phyloP scores from a whole-genome alignment of 2,329 filamentous ascomycete species.

The Nothomitra cinnamomea region DNA sequence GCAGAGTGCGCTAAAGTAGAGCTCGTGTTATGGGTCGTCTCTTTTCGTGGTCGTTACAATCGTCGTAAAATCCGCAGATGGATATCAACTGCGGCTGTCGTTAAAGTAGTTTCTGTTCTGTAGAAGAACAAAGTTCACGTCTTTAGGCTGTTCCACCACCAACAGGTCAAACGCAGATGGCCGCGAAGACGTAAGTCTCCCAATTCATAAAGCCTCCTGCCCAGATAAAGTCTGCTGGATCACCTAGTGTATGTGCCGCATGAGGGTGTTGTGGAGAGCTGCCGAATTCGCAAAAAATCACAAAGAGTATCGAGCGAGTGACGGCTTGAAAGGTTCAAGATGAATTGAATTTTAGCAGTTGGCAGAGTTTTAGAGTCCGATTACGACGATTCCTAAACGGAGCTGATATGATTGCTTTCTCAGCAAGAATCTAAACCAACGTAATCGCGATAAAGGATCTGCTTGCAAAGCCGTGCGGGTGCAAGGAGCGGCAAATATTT shows the following conservation, averaged over 20 bases:
- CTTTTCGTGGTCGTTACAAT: neutral
- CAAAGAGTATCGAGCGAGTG: neutral
- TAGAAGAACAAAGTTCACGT: neutral
- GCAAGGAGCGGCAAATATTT: neutral
- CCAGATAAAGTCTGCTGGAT: neutral
- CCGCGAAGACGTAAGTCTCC: conserved; percentile 1
- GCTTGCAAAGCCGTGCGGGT: neutral
- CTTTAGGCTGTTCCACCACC: neutral
- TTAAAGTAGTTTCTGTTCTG: neutral
- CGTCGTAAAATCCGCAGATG: neutral
- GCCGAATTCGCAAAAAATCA: neutral
- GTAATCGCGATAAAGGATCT: neutral
- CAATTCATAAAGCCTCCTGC: neutral
- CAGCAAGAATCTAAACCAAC: neutral
- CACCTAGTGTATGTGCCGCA: neutral
- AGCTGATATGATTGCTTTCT: neutral
- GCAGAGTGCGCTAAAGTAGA: neutral
- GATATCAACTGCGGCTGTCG: neutral
- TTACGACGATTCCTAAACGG: neutral
- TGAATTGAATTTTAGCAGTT: neutral
- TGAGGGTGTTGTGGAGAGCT: neutral
- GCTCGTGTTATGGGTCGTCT: neutral
- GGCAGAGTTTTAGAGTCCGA: neutral
- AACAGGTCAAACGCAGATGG: neutral
- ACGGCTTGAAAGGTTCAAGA: neutral